phyloP scores from a whole-genome alignment of 805 yeast species.

The Scheffersomyces lignosus region DNA sequence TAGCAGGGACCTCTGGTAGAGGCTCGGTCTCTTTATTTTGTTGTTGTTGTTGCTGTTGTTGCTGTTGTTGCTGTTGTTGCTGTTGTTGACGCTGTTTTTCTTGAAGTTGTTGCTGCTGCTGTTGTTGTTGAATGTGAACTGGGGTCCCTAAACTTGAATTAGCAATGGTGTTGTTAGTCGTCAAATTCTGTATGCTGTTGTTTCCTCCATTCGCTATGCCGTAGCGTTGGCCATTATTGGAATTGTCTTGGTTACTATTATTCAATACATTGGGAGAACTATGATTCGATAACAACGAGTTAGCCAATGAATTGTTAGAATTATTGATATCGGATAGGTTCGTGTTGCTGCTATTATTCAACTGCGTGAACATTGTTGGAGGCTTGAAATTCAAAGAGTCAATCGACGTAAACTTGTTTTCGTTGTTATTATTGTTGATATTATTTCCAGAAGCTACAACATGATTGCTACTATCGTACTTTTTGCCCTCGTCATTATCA shows the following conservation, averaged over 20 bases:
- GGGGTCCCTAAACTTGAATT: slow-evolving; percentile 24
- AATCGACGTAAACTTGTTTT: slow-evolving; percentile 34
- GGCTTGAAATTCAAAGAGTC: slow-evolving; percentile 42
- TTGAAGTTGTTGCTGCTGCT: slow-evolving; percentile 9
- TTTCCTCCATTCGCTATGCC: not conserved
- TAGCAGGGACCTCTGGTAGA: slow-evolving; percentile 5
- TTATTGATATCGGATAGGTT: slow-evolving; percentile 39
- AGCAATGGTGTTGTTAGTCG: slow-evolving; percentile 19
- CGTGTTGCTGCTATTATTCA: slow-evolving; percentile 40
- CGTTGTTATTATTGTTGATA: slow-evolving; percentile 9
- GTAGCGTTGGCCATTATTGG: not conserved
- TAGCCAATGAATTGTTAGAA: slow-evolving; percentile 19
- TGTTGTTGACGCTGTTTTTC: slow-evolving; percentile 12
- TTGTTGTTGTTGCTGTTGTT: slow-evolving; percentile 7
- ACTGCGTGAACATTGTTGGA: slow-evolving; percentile 40
- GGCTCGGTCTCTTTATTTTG: slow-evolving; percentile 5
- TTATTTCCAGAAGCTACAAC: not conserved
- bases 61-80: slow-evolving; percentile 10
- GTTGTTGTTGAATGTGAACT: slow-evolving; percentile 13
- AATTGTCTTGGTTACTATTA: slow-evolving; percentile 2
- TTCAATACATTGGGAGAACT: slow-evolving; percentile 9
- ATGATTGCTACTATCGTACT: not conserved
- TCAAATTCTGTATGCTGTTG: slow-evolving; percentile 2
- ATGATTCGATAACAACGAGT: slow-evolving; percentile 18
- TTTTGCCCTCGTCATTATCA: slow-evolving; percentile 7